Conservation (phyloP, 2,329 filamentous ascomycete genomes). For the Arthrobotrys pseudoclavata region DNA sequence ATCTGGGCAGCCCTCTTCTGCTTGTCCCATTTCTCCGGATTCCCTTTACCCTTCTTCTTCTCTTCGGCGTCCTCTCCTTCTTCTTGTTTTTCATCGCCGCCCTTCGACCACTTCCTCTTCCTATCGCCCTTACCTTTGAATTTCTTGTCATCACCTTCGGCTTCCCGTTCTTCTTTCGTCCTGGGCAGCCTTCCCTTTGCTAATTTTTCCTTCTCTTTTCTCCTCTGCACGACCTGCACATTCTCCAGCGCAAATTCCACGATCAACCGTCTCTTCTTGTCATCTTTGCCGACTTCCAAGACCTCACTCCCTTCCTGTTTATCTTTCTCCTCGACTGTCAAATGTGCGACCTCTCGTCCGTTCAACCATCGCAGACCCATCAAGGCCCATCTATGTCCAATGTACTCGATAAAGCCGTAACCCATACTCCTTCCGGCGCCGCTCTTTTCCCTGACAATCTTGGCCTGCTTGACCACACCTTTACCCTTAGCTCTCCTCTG, state of each 20-base stretch:
- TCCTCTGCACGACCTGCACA: conserved; percentile 88
- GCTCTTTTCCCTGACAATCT: conserved; percentile 91
- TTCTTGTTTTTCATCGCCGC: conserved; percentile 53
- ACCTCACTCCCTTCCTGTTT: conserved; percentile 67
- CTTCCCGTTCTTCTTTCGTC: conserved; percentile 54
- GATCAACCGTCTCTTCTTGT: conserved; percentile 89
- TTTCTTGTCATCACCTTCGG: conserved; percentile 25
- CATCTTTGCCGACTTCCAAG: conserved; percentile 68
- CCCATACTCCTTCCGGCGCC: conserved; percentile 88
- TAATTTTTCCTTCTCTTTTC: conserved; percentile 75
- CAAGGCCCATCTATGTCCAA: conserved; percentile 89
- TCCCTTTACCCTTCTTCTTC: conserved; percentile 54
- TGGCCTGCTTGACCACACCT: conserved; percentile 90
- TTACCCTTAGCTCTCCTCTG: conserved; percentile 85
- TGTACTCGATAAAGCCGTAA: conserved; percentile 98
- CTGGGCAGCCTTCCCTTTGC: conserved; percentile 64
- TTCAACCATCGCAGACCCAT: conserved; percentile 97
- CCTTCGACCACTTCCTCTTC: conserved; percentile 62
- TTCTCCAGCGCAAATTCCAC: conserved; percentile 99
- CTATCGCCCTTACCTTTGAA: conserved; percentile 32
- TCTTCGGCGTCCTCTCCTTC: conserved; percentile 61
- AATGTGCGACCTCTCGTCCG: conserved; percentile 74
- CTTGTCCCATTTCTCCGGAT: conserved; percentile 61
- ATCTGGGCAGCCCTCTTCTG: conserved; percentile 60
- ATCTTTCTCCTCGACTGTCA: conserved; percentile 68